These are phyloP conservation scores for Penicillium atrosanguineum DNA, from an alignment of 495 filamentous ascomycete genomes.

Conservation along the genomic window DNA sequence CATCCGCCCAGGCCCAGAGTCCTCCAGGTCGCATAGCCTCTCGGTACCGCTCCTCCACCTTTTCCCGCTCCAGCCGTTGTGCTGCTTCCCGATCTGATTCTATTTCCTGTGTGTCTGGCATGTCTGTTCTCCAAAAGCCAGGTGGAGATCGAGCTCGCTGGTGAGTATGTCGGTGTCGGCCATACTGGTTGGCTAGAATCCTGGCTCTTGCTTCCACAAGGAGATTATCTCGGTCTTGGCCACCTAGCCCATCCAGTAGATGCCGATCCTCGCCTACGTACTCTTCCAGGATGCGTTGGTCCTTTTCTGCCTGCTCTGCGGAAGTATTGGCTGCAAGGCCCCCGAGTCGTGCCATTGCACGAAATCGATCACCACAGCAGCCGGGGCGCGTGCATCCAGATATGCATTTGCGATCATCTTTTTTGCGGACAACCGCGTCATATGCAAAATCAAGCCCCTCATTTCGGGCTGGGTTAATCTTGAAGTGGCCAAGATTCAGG, in stretches of 20 bases:
- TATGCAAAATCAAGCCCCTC: slow-evolving; percentile 73
- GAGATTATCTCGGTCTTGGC: slow-evolving; percentile 51
- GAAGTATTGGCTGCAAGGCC: slow-evolving; percentile 16
- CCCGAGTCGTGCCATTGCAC: slow-evolving; percentile 56
- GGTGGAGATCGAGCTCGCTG: slow-evolving; percentile 69
- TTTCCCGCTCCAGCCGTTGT: slow-evolving; percentile 51
- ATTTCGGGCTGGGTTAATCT: slow-evolving; percentile 73
- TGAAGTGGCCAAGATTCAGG: slow-evolving; percentile 70
- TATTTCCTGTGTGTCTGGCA: slow-evolving; percentile 80
- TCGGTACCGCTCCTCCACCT: slow-evolving; percentile 69
- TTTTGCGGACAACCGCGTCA: slow-evolving; percentile 69
- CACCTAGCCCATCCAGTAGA: slow-evolving; percentile 42
- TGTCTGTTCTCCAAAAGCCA: slow-evolving; percentile 86
- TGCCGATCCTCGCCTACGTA: slow-evolving; percentile 60
- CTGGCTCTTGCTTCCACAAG: slow-evolving; percentile 66
- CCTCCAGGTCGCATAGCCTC: slow-evolving; percentile 79
- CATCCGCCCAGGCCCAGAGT: slow-evolving; percentile 77
- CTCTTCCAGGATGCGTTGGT: slow-evolving; percentile 58
- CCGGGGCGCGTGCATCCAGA: slow-evolving; percentile 71
- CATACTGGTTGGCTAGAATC: slow-evolving; percentile 65
- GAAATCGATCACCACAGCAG: slow-evolving; percentile 76
- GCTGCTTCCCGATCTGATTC: slow-evolving; percentile 61
- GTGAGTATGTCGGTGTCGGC: slow-evolving; percentile 74
- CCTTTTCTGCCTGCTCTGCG: slow-evolving; percentile 38
- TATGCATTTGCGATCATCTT: slow-evolving; percentile 69